Percentiles rank a stretch among this genome's conserved stretches.
phyloP scores from a whole-genome alignment of 78 protist genomes.

The Chrysochromulina parva region DNA sequence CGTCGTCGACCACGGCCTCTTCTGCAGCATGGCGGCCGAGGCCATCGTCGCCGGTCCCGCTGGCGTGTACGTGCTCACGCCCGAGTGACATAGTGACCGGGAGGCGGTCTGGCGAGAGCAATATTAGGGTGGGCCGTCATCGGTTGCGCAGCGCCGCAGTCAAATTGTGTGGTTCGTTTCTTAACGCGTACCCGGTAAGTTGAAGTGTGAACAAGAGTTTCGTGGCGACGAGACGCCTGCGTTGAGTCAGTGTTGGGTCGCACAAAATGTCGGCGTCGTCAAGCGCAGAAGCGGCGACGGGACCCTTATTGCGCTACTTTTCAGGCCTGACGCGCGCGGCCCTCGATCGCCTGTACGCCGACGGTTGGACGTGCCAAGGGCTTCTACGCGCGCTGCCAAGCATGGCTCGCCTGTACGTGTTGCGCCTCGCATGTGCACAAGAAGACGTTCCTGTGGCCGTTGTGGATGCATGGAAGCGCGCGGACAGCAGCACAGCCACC shows the following conservation, averaged over 20 bases:
- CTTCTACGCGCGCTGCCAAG: background rate
- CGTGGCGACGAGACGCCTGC: too few relatives aligned
- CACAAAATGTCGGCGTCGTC: too few relatives aligned
- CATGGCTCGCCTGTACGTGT: background rate
- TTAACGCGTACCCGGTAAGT: too few relatives aligned
- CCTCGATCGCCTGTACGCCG: background rate
- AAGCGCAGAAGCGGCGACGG: too few relatives aligned
- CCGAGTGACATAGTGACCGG: too few relatives aligned
- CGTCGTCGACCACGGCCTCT: slow-evolving; percentile 49
- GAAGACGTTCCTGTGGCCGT: background rate
- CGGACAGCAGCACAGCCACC: background rate
- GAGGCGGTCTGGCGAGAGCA: too few relatives aligned
- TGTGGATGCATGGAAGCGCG: background rate
- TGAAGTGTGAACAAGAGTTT: too few relatives aligned
- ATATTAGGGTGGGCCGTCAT: too few relatives aligned
- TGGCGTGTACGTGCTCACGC: background rate
- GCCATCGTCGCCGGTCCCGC: slow-evolving; percentile 29
- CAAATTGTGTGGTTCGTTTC: too few relatives aligned
- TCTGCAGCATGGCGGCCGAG: slow-evolving; percentile 28
- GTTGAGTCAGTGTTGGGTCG: too few relatives aligned
- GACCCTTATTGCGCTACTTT: too few relatives aligned
- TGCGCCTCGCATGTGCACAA: background rate
- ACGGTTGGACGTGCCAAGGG: background rate
- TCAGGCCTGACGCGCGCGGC: background rate
- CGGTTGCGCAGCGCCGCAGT: too few relatives aligned